Evolutionary conservation across 2,329 filamentous ascomycete species (phyloP).

Genomic region (Nigrospora oryzae): DNA sequence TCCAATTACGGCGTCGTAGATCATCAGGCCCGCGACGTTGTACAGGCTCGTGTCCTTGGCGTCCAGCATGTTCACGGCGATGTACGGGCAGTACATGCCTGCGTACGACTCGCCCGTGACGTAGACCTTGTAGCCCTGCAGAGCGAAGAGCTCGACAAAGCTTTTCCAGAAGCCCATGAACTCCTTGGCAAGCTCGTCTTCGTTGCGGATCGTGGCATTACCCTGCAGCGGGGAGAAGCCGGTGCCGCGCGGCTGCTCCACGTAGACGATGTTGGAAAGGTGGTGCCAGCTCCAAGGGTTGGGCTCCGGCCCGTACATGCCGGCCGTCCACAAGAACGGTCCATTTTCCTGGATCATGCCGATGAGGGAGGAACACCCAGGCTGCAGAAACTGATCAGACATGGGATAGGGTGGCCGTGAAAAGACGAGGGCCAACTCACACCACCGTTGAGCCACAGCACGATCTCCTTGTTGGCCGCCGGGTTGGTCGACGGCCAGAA

Average conservation of each 20-base stretch:
- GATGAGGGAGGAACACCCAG: conserved; percentile 53
- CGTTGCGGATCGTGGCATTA: conserved; percentile 51
- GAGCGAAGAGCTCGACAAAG: conserved; percentile 44
- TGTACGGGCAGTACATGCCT: conserved; percentile 47
- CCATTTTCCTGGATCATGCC: conserved; percentile 72
- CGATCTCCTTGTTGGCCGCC: conserved; percentile 37
- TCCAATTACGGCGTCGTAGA: conserved; percentile 59
- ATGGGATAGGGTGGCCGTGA: not conserved
- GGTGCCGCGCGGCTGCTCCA: conserved; percentile 60
- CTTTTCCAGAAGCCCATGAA: conserved; percentile 67
- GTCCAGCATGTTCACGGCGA: conserved; percentile 43
- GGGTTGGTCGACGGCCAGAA: conserved; percentile 43
- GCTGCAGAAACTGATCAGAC: conserved; percentile 21
- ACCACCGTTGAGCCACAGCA: conserved; percentile 43
- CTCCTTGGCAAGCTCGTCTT: conserved; percentile 60
- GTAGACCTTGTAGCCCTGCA: conserved; percentile 44
- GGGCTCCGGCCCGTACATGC: conserved; percentile 54
- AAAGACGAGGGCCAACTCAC: conserved; percentile 17
- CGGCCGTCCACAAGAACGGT: conserved; percentile 62
- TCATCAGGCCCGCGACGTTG: conserved; percentile 44
- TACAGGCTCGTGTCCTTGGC: conserved; percentile 36
- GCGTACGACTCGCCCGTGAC: conserved; percentile 47
- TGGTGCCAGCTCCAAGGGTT: conserved; percentile 71
- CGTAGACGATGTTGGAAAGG: conserved; percentile 69
- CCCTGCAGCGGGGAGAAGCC: conserved; percentile 55